Evolutionary conservation across 257 asterid species (phyloP), one percentile per base, ranked within the genome.

Genomic region (Marsdenia floribunda): DNA sequence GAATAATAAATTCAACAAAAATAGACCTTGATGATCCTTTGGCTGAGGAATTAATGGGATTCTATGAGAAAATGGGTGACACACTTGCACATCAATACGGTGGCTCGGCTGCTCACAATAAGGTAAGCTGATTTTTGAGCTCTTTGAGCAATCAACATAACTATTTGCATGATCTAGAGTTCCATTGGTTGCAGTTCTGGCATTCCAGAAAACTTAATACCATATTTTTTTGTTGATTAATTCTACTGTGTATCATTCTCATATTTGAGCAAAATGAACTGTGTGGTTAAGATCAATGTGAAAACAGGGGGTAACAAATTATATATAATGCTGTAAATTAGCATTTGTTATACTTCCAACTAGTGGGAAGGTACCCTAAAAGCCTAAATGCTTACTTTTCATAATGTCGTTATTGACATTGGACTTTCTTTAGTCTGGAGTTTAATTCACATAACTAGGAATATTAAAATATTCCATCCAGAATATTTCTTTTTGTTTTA

Each of bases 91-190:
- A 90, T 81, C 99, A 95, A 40, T 95, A 95, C 76, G 98, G 98
- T 78, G 99, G 99, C 68, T 95, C 99, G 40, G 99, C 99, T 81
- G 99, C 99, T 78, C 99, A 95, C 87, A 95, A 95, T 83, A 95
- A 95, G 96, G 99, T 87, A 78, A 82, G 80, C 14, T 77, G 75
- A 80, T 33, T 63, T 42, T 24, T 44, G 40, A 18, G 21, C 26
- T 26, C 55, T 33, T 22, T 40, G 42, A 49, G 54, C 13, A 69
- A 55, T 26, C 37, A 6, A 6, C 33, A 2, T 53, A 67, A 13
- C 21, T 44, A 67, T 57, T 71, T 11, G 37, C 38, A 54, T 40
- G 54, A 3, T 3, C 14, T 4, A 14, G 21, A 50, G 8, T 37
- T 77, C 59, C 46, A 40, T 54, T 52, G 35, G 37, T 64, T 53